These are phyloP conservation scores for Phytophthora idaei DNA, from an alignment of 352 stramenopile genomes.

Conservation along the genomic window DNA sequence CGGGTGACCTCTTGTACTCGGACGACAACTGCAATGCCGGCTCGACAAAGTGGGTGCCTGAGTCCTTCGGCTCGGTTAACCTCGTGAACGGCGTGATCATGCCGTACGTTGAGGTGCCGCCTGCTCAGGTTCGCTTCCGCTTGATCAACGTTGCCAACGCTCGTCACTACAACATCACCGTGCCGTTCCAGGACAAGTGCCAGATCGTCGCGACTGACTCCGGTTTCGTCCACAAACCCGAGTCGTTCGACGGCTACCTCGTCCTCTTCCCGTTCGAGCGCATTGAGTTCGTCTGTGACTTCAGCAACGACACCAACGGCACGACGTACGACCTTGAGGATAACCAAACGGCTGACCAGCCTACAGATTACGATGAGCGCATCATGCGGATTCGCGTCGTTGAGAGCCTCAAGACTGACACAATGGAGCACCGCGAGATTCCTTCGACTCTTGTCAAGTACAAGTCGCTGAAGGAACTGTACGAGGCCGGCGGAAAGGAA, in stretches of 20 bases:
- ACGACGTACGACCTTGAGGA: constrained; percentile 60
- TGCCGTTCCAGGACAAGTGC: constrained; percentile 73
- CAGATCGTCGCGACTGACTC: constrained; percentile 64
- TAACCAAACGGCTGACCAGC: constrained; percentile 49
- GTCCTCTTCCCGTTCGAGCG: constrained; percentile 61
- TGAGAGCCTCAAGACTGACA: constrained; percentile 41
- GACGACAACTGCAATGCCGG: constrained; percentile 50
- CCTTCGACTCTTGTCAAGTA: constrained; percentile 42
- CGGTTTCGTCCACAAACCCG: constrained; percentile 61
- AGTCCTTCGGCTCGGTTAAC: constrained; percentile 63
- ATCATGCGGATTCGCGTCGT: constrained; percentile 57
- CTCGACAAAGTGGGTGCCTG: constrained; percentile 52
- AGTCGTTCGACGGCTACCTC: constrained; percentile 42
- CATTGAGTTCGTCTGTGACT: constrained; percentile 68
- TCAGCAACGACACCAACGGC: constrained; percentile 40
- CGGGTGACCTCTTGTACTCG: constrained; percentile 55
- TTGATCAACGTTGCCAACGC: constrained; percentile 67
- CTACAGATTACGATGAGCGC: constrained; percentile 52
- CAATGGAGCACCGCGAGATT: constrained; percentile 46
- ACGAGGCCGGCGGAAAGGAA: constrained; percentile 55
- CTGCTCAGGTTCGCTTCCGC: constrained; percentile 72
- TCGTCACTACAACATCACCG: constrained; percentile 78
- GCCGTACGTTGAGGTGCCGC: constrained; percentile 66
- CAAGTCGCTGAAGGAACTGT: constrained; percentile 67
- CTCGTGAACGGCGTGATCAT: constrained; percentile 67